A percentile compares a stretch with the other conserved stretches of the same genome.
phyloP scores from a whole-genome alignment of 257 asterid species.

The Lavandula angustifolia region DNA sequence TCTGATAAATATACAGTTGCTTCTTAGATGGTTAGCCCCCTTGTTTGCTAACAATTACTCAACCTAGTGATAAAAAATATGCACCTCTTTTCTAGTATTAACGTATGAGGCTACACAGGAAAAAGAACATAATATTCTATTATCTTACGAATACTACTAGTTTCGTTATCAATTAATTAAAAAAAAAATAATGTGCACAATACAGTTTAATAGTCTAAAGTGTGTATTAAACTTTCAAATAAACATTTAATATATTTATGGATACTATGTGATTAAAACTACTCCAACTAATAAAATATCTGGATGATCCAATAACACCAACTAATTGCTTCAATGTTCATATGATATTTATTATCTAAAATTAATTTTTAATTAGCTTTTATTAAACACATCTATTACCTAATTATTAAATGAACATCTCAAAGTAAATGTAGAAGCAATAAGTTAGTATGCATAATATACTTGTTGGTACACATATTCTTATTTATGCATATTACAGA shows the following conservation, averaged over 20 bases:
- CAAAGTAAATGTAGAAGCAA: background rate
- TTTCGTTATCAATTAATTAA: background rate
- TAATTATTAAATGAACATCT: too few relatives aligned
- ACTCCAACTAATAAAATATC: background rate
- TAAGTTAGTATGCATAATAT: constrained; percentile 1
- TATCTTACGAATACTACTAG: background rate
- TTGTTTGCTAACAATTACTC: background rate
- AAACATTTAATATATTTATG: too few relatives aligned
- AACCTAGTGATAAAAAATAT: background rate
- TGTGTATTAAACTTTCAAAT: background rate
- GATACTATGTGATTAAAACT: background rate
- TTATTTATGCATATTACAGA: constrained; percentile 12
- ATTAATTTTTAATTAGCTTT: background rate
- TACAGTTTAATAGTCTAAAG: background rate
- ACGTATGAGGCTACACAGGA: background rate
- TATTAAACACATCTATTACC: background rate
- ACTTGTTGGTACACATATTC: background rate
- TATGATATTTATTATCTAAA: background rate
- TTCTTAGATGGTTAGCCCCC: background rate
- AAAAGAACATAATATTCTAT: background rate
- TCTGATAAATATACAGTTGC: background rate
- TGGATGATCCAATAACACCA: background rate
- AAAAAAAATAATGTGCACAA: too few relatives aligned
- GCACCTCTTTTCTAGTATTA: background rate
- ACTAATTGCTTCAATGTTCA: constrained; percentile 4